Percentiles rank a stretch among this genome's conserved stretches.
Conservation (phyloP, 371 early-diverging fungal genomes). For the Capniomyces stellatus region DNA sequence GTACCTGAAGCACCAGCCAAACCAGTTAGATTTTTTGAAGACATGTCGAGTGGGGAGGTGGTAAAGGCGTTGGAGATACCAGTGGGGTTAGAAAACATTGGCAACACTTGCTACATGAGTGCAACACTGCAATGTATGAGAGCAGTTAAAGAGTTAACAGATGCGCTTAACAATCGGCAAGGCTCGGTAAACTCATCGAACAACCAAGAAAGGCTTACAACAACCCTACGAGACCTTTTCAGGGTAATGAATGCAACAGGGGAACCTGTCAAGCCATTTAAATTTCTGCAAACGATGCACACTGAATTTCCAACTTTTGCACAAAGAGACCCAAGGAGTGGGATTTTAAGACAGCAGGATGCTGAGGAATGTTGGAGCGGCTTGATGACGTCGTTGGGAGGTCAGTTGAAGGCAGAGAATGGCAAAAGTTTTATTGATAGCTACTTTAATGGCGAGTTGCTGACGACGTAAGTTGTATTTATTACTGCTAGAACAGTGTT, state of each 20-base stretch:
- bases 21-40: constrained; percentile 65
- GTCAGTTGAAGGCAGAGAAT: constrained; percentile 1
- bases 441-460: constrained; percentile 67
- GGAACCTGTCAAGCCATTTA: constrained; percentile 43
- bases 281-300: constrained; percentile 65
- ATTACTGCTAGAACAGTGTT: too few species aligned
- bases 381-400: constrained; percentile 12
- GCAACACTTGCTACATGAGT: constrained; percentile 97
- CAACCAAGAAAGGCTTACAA: neutral
- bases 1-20: constrained; percentile 52
- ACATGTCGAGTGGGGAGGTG: constrained; percentile 72
- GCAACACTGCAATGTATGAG: constrained; percentile 90
- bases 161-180: constrained; percentile 33
- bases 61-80: constrained; percentile 77
- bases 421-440: constrained; percentile 37
- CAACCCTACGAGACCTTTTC: constrained; percentile 1
- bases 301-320: constrained; percentile 72
- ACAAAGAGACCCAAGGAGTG: constrained; percentile 23
- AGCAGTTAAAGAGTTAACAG: constrained; percentile 67
- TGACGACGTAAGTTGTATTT: too few species aligned
- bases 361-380: constrained; percentile 93
- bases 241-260: neutral
- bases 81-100: constrained; percentile 76
- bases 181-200: neutral
- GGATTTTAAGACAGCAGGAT: constrained; percentile 59